Conservation (phyloP, 352 stramenopile genomes). For the Phytophthora litchii region DNA sequence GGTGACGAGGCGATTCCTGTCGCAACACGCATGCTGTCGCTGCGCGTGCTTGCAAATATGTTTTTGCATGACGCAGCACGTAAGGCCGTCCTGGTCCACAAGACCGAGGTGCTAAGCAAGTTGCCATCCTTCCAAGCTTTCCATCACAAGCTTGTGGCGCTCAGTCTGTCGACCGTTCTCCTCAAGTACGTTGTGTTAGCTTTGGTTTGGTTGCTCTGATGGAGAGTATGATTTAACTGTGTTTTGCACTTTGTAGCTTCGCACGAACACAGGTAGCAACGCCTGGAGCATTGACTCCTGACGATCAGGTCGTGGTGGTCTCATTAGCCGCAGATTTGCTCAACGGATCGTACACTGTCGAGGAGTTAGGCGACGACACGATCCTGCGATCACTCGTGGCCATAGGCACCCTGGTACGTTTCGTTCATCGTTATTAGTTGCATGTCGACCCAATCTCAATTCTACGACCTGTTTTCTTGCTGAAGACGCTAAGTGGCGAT, state of each 20-base stretch:
- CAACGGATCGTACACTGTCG: conserved; percentile 52
- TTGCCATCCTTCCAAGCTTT: conserved; percentile 53
- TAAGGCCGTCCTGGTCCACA: conserved; percentile 53
- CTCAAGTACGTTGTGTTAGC: conserved; percentile 59
- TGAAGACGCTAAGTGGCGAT: conserved; percentile 47
- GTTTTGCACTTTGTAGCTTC: conserved; percentile 40
- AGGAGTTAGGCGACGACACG: conserved; percentile 79
- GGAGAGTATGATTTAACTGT: conserved; percentile 8
- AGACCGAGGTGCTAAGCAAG: conserved; percentile 56
- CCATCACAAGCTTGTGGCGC: conserved; percentile 66
- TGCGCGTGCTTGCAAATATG: conserved; percentile 83
- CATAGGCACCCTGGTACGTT: conserved; percentile 71
- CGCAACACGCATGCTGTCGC: conserved; percentile 72
- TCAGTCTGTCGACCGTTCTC: conserved; percentile 73
- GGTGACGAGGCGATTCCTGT: conserved; percentile 49
- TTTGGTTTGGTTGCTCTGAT: neutral
- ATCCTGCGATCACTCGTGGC: conserved; percentile 70
- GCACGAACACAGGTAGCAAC: conserved; percentile 42
- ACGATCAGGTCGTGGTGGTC: conserved; percentile 58
- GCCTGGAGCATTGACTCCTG: conserved; percentile 39
- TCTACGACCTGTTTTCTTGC: neutral
- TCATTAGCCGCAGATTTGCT: conserved; percentile 58
- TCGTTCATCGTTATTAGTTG: neutral
- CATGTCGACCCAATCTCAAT: too few species aligned
- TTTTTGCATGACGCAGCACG: conserved; percentile 61